These are phyloP conservation scores for Osmozyma mogii DNA, from an alignment of 805 yeast species.

Conservation along the genomic window DNA sequence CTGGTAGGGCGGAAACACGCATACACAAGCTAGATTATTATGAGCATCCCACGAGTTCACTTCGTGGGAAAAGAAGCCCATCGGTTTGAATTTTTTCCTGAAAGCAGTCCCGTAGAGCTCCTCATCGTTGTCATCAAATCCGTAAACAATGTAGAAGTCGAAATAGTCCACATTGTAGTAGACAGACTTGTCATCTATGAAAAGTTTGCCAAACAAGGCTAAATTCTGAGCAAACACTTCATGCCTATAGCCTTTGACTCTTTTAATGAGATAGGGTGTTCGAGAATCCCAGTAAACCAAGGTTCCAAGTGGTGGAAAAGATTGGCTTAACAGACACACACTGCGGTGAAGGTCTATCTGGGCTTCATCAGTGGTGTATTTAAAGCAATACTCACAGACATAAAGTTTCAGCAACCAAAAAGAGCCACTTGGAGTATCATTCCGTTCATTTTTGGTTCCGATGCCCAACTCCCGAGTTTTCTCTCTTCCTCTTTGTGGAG, in stretches of 20 bases:
- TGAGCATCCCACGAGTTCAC: conserved; percentile 69
- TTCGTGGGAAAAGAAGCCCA: conserved; percentile 94
- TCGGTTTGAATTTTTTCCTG: conserved; percentile 18
- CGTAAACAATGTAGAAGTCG: conserved; percentile 71
- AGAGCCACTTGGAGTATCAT: conserved; percentile 5
- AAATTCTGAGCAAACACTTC: conserved; percentile 72
- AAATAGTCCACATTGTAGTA: conserved; percentile 72
- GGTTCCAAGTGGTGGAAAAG: conserved; percentile 49
- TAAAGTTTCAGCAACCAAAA: conserved; percentile 55
- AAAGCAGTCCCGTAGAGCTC: conserved; percentile 7
- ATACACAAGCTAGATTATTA: conserved; percentile 78
- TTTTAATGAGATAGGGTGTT: conserved; percentile 43
- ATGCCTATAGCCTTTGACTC: conserved; percentile 59
- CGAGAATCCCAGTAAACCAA: conserved; percentile 56
- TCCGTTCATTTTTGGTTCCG: conserved; percentile 7
- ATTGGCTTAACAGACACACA: conserved; percentile 29
- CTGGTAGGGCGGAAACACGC: conserved; percentile 90
- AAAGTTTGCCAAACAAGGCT: conserved; percentile 78
- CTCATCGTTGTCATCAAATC: conserved; percentile 22
- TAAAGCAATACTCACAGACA: conserved; percentile 81
- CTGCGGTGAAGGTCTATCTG: conserved; percentile 44
- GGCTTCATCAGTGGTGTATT: conserved; percentile 48
- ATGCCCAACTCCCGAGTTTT: conserved; percentile 22
- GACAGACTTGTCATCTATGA: conserved; percentile 83
- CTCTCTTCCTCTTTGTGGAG: conserved; percentile 19